These are phyloP conservation scores for Microdochium nivale DNA, from an alignment of 2,329 filamentous ascomycete species.

Conservation along the genomic window DNA sequence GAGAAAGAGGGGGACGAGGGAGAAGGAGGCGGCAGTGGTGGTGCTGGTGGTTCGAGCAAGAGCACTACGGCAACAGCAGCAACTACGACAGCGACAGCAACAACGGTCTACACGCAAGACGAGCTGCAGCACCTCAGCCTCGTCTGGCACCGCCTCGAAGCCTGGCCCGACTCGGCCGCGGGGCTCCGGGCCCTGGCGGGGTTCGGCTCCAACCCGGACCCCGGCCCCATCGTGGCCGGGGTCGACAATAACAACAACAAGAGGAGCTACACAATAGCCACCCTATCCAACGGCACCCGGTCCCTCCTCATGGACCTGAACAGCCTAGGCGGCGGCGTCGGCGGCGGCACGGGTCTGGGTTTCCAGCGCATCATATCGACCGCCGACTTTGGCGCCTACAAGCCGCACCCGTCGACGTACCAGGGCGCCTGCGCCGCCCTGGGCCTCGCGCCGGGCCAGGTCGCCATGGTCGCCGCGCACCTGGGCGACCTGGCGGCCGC, in stretches of 20 bases:
- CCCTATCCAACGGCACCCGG: slow-evolving; percentile 68
- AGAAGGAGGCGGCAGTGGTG: neutral
- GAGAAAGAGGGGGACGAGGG: neutral
- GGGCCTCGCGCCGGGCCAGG: slow-evolving; percentile 47
- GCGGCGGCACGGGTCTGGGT: slow-evolving; percentile 29
- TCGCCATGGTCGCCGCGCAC: slow-evolving; percentile 73
- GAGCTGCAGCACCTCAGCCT: slow-evolving; percentile 57
- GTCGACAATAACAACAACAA: too few relatives aligned
- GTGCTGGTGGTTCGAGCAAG: too few relatives aligned
- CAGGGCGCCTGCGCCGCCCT: slow-evolving; percentile 55
- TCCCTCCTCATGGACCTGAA: slow-evolving; percentile 58
- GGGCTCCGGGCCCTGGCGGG: slow-evolving; percentile 53
- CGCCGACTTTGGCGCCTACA: slow-evolving; percentile 67
- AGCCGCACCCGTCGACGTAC: slow-evolving; percentile 62
- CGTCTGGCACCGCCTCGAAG: slow-evolving; percentile 63
- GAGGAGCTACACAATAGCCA: slow-evolving; percentile 47
- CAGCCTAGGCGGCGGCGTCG: slow-evolving; percentile 29
- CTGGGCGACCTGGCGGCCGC: slow-evolving; percentile 61
- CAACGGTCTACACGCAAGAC: slow-evolving; percentile 46
- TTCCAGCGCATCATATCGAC: slow-evolving; percentile 58
- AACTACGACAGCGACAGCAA: neutral
- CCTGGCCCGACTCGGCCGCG: slow-evolving; percentile 55
- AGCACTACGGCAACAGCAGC: neutral
- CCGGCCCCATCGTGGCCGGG: too few relatives aligned
- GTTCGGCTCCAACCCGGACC: too few relatives aligned